Percentiles rank a stretch among this genome's conserved stretches.
These are phyloP conservation scores for Solanum pimpinellifolium DNA, from an alignment of 257 asterid species.

Conservation along the genomic window DNA sequence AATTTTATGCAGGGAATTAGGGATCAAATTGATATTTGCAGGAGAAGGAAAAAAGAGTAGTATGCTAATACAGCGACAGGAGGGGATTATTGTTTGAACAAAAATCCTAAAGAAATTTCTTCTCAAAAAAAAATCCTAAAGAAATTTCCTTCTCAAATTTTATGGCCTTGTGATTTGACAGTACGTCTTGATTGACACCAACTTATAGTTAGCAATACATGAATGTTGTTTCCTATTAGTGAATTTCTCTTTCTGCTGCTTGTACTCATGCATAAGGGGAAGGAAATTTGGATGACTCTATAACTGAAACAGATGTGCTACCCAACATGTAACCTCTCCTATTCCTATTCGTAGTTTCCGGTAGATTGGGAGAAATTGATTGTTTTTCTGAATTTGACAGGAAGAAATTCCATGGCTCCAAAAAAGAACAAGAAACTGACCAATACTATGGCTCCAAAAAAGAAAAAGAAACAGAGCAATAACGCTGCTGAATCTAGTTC, in stretches of 20 bases:
- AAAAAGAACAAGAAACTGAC: conserved; percentile 11
- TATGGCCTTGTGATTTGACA: background rate
- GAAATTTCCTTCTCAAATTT: background rate
- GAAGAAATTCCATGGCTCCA: conserved; percentile 22
- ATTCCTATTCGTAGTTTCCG: background rate
- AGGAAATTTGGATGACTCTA: background rate
- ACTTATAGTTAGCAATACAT: too few species aligned
- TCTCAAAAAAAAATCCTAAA: background rate
- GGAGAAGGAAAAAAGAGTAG: background rate
- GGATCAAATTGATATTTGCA: background rate
- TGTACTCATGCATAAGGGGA: background rate
- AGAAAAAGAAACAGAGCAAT: conserved; percentile 9
- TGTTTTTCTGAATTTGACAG: background rate
- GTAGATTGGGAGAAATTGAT: background rate
- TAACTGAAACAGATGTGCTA: background rate
- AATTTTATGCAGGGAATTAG: background rate
- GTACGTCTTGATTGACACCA: too few species aligned
- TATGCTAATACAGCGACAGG: background rate
- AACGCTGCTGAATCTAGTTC: conserved; percentile 7
- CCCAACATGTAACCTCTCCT: background rate
- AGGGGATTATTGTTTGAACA: background rate
- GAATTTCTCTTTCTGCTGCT: background rate
- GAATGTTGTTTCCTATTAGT: background rate
- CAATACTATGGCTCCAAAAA: conserved; percentile 21
- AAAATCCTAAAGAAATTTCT: background rate